Conservation (phyloP, 148 eudicot genomes). For the Rhododendron mucronatum region DNA sequence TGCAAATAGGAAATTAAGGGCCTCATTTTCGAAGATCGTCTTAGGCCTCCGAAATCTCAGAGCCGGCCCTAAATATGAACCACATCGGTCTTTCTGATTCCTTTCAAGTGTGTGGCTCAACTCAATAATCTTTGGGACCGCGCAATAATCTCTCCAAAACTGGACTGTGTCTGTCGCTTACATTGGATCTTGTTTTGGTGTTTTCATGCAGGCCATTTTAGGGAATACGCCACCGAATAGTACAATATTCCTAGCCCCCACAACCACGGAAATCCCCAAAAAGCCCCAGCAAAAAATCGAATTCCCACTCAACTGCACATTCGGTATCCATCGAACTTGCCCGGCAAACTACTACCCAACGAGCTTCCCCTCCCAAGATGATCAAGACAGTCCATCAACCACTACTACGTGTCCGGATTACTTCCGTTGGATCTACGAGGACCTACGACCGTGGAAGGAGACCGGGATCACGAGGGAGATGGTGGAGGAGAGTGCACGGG, state of each 20-base stretch:
- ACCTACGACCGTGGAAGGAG: constrained; percentile 69
- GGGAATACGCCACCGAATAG: constrained; percentile 22
- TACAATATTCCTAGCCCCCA: constrained; percentile 11
- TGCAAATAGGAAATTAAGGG: too few species aligned
- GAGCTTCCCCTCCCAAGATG: constrained; percentile 16
- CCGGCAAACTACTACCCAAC: constrained; percentile 54
- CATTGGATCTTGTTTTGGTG: too few species aligned
- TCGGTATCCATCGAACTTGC: constrained; percentile 43
- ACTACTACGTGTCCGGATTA: constrained; percentile 54
- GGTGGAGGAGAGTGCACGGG: constrained; percentile 50
- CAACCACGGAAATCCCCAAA: constrained; percentile 5
- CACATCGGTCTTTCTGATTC: too few species aligned
- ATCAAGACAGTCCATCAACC: constrained; percentile 33
- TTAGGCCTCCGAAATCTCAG: too few species aligned
- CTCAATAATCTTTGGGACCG: too few species aligned
- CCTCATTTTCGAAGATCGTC: too few species aligned
- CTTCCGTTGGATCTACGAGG: constrained; percentile 81
- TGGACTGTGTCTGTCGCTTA: too few species aligned
- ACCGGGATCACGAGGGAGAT: constrained; percentile 59
- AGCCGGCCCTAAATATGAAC: too few species aligned
- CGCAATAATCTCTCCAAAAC: too few species aligned
- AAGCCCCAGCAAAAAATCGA: constrained; percentile 25
- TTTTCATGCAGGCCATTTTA: constrained; percentile 30
- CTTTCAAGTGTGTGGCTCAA: too few species aligned
- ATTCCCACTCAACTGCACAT: constrained; percentile 46